Evolutionary conservation across 169 alveolate species (phyloP), one percentile per base, ranked within the genome.

Genomic region (Cryptosporidium canis): DNA sequence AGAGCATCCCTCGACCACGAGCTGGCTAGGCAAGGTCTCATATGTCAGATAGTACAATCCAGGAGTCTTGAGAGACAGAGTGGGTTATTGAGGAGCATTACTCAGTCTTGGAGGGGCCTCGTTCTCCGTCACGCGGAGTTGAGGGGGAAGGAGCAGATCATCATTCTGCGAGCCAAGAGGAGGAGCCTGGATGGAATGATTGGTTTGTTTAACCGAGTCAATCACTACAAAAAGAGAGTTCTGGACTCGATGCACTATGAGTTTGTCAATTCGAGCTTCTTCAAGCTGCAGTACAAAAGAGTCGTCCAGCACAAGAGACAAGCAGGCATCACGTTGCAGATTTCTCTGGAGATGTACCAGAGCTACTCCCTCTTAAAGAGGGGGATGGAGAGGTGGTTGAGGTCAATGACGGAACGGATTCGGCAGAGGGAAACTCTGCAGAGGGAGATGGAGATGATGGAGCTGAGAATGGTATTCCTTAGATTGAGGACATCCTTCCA

Each of bases 211-310:
- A 61, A 77, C n/a, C 29, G 21, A 58, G 24, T 55, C 7, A 77
- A 39, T 43, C 3, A 4, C 9, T 58, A 58, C 6, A 77, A 77
- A 27, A 77, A 41, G 37, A 35, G 45, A 5, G 14, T 77, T 0
- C 11, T 77, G n/a, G 47, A 61, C 3, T 18, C 18, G 9, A 53
- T 77, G 35, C n/a, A 35, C 9, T 21, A 39, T 24, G 85, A 77
- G 27, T 77, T 39, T 35, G 8, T 77, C 16, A 77, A 77, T 12
- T 56, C 70, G 0, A 35, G 31, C 18, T 12, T 77, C 21, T 77
- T 77, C 37, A 61, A 61, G n/a, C 5, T 77, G 8, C 85, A 61
- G 24, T 77, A 77, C 37, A 58, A 43, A 14, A 18, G 85, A 37
- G 72, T 77, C 2, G 29, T 77, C 21, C 27, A 24, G 31, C 39